These are phyloP conservation scores for Aspergillus panamensis DNA, from an alignment of 495 filamentous ascomycete genomes.

Conservation along the genomic window DNA sequence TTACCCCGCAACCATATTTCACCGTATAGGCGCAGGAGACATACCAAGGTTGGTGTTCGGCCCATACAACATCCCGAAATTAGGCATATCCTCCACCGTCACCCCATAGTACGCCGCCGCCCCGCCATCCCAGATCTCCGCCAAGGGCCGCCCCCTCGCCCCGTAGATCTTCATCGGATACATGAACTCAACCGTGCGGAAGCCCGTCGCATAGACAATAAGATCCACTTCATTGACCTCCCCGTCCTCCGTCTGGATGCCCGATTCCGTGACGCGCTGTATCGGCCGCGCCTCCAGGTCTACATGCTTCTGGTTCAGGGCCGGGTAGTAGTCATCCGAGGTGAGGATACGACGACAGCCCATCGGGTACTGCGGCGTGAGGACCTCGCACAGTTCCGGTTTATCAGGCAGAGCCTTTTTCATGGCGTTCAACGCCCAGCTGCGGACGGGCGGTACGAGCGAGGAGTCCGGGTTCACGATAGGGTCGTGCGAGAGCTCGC, in stretches of 20 bases:
- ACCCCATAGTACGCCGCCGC: conserved; percentile 48
- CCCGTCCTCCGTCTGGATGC: conserved; percentile 41
- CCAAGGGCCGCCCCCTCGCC: conserved; percentile 33
- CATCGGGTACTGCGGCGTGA: conserved; percentile 48
- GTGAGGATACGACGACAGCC: conserved; percentile 56
- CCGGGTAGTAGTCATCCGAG: conserved; percentile 52
- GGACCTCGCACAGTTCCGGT: conserved; percentile 45
- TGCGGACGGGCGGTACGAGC: conserved; percentile 30
- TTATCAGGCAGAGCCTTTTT: conserved; percentile 36
- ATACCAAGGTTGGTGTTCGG: conserved; percentile 55
- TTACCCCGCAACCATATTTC: neutral
- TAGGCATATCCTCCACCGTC: conserved; percentile 48
- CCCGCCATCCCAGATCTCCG: conserved; percentile 47
- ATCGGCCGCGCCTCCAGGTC: conserved; percentile 49
- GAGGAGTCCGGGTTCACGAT: conserved; percentile 34
- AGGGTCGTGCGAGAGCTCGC: conserved; percentile 41
- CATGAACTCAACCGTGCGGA: conserved; percentile 54
- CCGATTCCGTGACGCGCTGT: conserved; percentile 35
- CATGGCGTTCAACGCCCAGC: conserved; percentile 27
- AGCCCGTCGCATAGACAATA: conserved; percentile 53
- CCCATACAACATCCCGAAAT: conserved; percentile 57
- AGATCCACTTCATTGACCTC: conserved; percentile 47
- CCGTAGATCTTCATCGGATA: conserved; percentile 52
- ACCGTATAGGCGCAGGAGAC: conserved; percentile 15
- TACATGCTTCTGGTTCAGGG: conserved; percentile 43